Conservation (phyloP, 176 grass and related monocot species). For the Hsuehochloa calcarea region DNA sequence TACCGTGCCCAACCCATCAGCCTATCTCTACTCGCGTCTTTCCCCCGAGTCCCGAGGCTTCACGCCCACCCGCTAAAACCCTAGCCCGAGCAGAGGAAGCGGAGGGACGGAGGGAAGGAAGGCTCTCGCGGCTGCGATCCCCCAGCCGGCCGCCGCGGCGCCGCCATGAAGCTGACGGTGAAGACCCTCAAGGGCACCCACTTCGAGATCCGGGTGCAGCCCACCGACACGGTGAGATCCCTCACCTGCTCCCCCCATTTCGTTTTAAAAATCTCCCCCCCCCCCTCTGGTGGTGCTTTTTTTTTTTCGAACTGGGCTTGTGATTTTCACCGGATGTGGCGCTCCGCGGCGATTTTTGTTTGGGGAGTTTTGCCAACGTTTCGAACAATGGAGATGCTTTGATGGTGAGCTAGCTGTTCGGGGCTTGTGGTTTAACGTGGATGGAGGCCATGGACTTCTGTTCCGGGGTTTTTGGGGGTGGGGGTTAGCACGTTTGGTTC, state of each 20-base stretch:
- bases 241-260: slow-evolving; percentile 2
- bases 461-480: background rate
- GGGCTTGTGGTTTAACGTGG: background rate
- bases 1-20: too few relatives aligned
- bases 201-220: slow-evolving; percentile 87
- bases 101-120: background rate
- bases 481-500: background rate
- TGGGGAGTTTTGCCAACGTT: background rate
- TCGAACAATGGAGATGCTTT: background rate
- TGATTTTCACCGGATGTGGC: background rate
- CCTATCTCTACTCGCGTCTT: too few relatives aligned
- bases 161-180: slow-evolving; percentile 82
- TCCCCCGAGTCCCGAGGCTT: background rate
- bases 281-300: background rate
- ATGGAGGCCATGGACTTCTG: background rate
- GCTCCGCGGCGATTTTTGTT: background rate
- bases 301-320: background rate
- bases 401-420: background rate
- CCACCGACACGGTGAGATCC: slow-evolving; percentile 65
- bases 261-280: background rate
- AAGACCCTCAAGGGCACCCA: slow-evolving; percentile 86
- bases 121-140: background rate
- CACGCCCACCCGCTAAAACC: slow-evolving; percentile 34
- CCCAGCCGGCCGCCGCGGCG: background rate
- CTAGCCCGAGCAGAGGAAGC: slow-evolving; percentile 21